These are phyloP conservation scores for Pseudogymnoascus sp. DNA, from an alignment of 2,329 filamentous ascomycete genomes.

Conservation along the genomic window DNA sequence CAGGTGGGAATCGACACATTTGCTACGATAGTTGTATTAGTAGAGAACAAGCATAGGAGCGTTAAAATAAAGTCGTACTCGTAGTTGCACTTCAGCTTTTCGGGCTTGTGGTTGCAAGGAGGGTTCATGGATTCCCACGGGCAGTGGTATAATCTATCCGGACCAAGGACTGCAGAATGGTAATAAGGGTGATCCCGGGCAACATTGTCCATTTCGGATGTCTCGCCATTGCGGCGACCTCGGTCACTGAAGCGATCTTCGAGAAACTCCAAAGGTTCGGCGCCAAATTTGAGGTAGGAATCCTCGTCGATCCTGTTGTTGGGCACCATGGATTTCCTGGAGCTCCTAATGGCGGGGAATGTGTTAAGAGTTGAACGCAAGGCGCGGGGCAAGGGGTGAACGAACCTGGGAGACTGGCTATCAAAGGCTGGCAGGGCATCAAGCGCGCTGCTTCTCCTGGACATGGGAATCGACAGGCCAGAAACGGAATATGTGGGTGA, in stretches of 20 bases:
- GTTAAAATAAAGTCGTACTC: slow-evolving; percentile 55
- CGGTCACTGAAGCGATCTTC: slow-evolving; percentile 21
- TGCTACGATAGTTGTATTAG: slow-evolving; percentile 47
- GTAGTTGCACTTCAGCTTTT: slow-evolving; percentile 98
- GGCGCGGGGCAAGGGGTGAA: slow-evolving; percentile 11
- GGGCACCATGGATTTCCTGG: slow-evolving; percentile 20
- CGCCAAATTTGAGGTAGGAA: slow-evolving; percentile 19
- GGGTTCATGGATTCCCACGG: slow-evolving; percentile 67
- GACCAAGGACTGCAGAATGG: slow-evolving; percentile 51
- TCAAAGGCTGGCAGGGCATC: slow-evolving; percentile 24
- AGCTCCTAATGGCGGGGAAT: slow-evolving; percentile 23
- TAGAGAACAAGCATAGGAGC: slow-evolving; percentile 10
- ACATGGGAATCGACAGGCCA: slow-evolving; percentile 14
- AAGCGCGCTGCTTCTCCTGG: slow-evolving; percentile 22
- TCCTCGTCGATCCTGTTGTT: slow-evolving; percentile 25
- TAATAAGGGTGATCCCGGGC: slow-evolving; percentile 63
- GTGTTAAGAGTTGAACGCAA: slow-evolving; percentile 19
- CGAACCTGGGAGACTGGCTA: slow-evolving; percentile 25
- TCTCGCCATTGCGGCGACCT: slow-evolving; percentile 23
- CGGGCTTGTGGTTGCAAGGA: slow-evolving; percentile 78
- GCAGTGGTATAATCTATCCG: slow-evolving; percentile 87
- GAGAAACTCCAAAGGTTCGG: slow-evolving; percentile 20
- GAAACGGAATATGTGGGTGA: slow-evolving; percentile 19
- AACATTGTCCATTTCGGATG: slow-evolving; percentile 26
- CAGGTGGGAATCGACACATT: slow-evolving; percentile 92